These are phyloP conservation scores for Psilocybe cyanescens DNA, from an alignment of 768 basidiomycete species.

Conservation along the genomic window DNA sequence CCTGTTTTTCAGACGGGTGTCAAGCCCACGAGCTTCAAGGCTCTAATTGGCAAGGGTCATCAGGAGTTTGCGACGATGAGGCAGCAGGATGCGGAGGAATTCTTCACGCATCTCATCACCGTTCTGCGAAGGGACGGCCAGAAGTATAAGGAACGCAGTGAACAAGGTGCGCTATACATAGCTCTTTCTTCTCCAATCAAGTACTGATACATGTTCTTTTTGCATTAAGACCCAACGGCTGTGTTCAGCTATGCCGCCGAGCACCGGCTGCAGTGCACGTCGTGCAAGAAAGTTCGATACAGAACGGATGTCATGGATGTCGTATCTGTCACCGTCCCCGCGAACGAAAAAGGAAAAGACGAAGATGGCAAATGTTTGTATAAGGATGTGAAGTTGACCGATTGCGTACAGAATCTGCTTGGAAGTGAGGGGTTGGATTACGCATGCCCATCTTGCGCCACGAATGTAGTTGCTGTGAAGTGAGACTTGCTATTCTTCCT, in stretches of 20 bases:
- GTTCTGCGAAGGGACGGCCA: conserved; percentile 69
- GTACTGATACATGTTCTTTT: background rate
- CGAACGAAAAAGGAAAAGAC: conserved; percentile 54
- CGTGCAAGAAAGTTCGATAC: conserved; percentile 84
- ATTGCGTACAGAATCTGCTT: conserved; percentile 64
- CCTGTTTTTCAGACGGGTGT: conserved; percentile 85
- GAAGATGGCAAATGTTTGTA: conserved; percentile 68
- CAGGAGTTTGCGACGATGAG: conserved; percentile 95
- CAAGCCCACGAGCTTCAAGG: conserved; percentile 82
- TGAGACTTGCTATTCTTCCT: conserved; percentile 37
- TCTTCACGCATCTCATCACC: conserved; percentile 81
- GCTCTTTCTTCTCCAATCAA: background rate
- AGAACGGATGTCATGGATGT: conserved; percentile 75
- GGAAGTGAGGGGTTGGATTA: conserved; percentile 78
- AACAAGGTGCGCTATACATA: conserved; percentile 25
- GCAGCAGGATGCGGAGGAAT: conserved; percentile 97
- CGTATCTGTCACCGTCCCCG: conserved; percentile 82
- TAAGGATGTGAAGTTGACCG: conserved; percentile 59
- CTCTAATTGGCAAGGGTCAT: conserved; percentile 90
- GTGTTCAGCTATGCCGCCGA: conserved; percentile 84
- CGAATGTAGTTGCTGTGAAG: conserved; percentile 74
- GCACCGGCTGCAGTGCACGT: conserved; percentile 82
- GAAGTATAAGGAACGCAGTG: conserved; percentile 45
- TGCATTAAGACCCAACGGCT: conserved; percentile 63
- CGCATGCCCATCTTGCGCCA: conserved; percentile 73